Conservation (phyloP, 2,329 filamentous ascomycete genomes). For the Pseudomassariella vexata region DNA sequence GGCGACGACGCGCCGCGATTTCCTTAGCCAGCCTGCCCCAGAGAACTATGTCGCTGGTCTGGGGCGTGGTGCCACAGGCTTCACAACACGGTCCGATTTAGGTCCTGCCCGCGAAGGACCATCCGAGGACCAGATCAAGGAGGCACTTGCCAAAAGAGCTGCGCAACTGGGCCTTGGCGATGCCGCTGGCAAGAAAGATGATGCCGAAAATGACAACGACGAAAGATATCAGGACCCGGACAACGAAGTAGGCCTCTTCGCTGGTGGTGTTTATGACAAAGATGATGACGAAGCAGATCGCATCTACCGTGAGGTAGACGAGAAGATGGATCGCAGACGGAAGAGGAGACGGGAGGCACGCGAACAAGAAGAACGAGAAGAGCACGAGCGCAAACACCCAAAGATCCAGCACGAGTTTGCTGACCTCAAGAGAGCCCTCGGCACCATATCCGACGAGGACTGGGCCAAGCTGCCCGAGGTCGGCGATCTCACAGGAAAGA, state of each 20-base stretch:
- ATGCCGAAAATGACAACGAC: constrained; percentile 69
- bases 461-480: constrained; percentile 96
- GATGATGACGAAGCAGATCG: constrained; percentile 97
- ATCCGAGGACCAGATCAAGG: constrained; percentile 97
- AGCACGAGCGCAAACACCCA: constrained; percentile 95
- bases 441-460: constrained; percentile 86
- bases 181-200: constrained; percentile 55
- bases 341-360: constrained; percentile 90
- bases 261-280: constrained; percentile 91
- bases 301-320: constrained; percentile 93
- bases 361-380: constrained; percentile 83
- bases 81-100: constrained; percentile 94
- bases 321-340: constrained; percentile 89
- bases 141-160: constrained; percentile 89
- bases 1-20: constrained; percentile 69
- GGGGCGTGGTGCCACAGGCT: constrained; percentile 94
- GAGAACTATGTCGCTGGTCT: constrained; percentile 94
- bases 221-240: constrained; percentile 92
- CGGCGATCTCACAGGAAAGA: constrained; percentile 92
- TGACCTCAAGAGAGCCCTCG: constrained; percentile 85
- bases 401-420: constrained; percentile 98
- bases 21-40: constrained; percentile 77
- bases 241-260: constrained; percentile 93
- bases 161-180: constrained; percentile 69
- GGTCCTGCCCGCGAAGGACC: constrained; percentile 93